A percentile compares a stretch with the other conserved stretches of the same genome.
These are phyloP conservation scores for Acidiella bohemica DNA, from an alignment of 495 filamentous ascomycete genomes.

Conservation along the genomic window DNA sequence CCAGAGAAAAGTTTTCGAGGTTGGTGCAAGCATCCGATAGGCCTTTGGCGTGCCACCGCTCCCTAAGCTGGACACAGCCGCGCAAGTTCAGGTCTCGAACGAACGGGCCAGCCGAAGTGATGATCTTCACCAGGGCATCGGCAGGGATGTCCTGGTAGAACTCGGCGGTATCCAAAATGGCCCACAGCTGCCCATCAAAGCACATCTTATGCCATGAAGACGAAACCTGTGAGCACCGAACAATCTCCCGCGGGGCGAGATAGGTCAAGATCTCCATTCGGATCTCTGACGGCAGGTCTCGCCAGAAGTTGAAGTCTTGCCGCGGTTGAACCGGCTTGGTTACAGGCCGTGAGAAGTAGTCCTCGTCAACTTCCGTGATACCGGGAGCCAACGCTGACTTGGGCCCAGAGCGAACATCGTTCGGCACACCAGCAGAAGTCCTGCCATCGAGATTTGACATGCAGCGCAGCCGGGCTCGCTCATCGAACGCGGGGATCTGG, in stretches of 20 bases:
- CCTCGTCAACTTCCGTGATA: slow-evolving; percentile 28
- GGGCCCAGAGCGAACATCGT: slow-evolving; percentile 43
- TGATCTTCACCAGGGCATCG: slow-evolving; percentile 69
- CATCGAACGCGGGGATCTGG: slow-evolving; percentile 30
- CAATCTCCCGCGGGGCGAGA: slow-evolving; percentile 66
- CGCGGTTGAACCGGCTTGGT: slow-evolving; percentile 30
- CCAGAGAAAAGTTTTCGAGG: slow-evolving; percentile 70
- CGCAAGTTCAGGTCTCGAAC: slow-evolving; percentile 79
- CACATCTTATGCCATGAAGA: slow-evolving; percentile 73
- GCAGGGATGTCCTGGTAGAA: slow-evolving; percentile 82
- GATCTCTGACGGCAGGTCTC: slow-evolving; percentile 67
- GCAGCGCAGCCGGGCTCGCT: slow-evolving; percentile 38
- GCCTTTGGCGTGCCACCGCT: slow-evolving; percentile 61
- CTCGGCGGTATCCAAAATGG: slow-evolving; percentile 63
- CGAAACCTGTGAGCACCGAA: slow-evolving; percentile 68
- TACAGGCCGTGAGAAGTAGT: slow-evolving; percentile 35
- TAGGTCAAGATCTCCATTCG: slow-evolving; percentile 63
- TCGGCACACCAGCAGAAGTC: slow-evolving; percentile 48
- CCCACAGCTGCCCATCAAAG: slow-evolving; percentile 93
- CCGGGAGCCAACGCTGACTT: slow-evolving; percentile 20
- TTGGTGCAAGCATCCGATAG: slow-evolving; percentile 73
- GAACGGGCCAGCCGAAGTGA: slow-evolving; percentile 74
- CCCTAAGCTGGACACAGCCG: slow-evolving; percentile 61
- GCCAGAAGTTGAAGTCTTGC: slow-evolving; percentile 59
- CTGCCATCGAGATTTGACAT: slow-evolving; percentile 32